Base-by-base conservation (phyloP, 208 protist species). In the Tritrichomonas foetus region DNA sequence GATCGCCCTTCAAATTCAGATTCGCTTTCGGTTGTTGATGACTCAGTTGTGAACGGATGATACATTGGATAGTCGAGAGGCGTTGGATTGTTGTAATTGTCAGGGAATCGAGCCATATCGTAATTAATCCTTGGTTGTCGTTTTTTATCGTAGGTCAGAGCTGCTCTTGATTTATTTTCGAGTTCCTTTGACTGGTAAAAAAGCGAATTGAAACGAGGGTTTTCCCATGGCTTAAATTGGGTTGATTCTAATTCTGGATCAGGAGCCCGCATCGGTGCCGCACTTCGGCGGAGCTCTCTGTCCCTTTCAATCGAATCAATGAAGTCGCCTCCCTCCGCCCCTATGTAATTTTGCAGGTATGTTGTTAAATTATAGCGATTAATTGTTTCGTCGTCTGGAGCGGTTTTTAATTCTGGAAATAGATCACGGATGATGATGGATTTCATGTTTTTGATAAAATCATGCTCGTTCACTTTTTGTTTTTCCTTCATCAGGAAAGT, bases 31-130 rank as follows among this genome's bases (percentile, higher is more conserved):
- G 78, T 89, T 89, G 78, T 89, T 2, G 78, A 89, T 33, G 78
- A 89, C 57, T 89, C 78, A 47, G 78, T 89, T 61, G 78, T 89
- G 30, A 89, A 89, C 39, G 78, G 78, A 89, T 89, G 78, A 30
- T 89, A 89, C 8, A 14, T 57, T 39, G 47, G 44, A 39, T 41
- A 33, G 5, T 39, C 30, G 20, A 33, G 1, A 33, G 30, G 9
- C 11, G 13, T 13, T 50, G 47, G 33, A n/a, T 25, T 2, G 8
- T 11, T 9, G 39, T 3, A 25, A 39, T 55, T 57, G 57, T 89
- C 41, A 57, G 25, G 47, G n/a, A 53, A 47, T 89, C 64, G 13
- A 33, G 78, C 57, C 8, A 57, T 25, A 53, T 53, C 41, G 5
- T 44, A 89, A 16, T 13, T 27, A 57, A 57, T 89, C 57, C n/a